Evolutionary conservation across 257 asterid species (phyloP).

Genomic region (Ehretia macrophylla): DNA sequence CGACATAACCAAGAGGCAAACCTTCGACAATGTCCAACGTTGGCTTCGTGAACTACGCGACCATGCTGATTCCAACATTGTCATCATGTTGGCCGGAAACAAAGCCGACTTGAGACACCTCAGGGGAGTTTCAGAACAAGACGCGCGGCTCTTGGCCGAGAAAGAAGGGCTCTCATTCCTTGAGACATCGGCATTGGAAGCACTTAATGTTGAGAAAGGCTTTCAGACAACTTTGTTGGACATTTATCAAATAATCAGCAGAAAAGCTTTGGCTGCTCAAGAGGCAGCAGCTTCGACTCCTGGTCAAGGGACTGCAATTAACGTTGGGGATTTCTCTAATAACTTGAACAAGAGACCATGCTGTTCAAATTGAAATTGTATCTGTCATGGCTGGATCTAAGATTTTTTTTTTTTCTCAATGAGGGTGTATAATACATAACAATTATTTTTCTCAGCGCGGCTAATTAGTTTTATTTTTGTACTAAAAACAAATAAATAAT

Average conservation of each 20-base stretch:
- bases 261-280: constrained; percentile 45
- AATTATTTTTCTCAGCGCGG: too few relatives aligned
- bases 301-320: constrained; percentile 38
- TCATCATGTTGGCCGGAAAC: constrained; percentile 45
- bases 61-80: constrained; percentile 51
- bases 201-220: constrained; percentile 39
- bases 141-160: constrained; percentile 39
- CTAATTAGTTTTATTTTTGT: too few relatives aligned
- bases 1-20: constrained; percentile 45
- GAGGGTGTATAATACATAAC: too few relatives aligned
- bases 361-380: constrained; percentile 27
- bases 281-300: constrained; percentile 37
- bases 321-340: constrained; percentile 30
- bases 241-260: constrained; percentile 36
- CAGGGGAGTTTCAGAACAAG: constrained; percentile 35
- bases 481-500: too few relatives aligned
- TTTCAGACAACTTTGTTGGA: constrained; percentile 43
- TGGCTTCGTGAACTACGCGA: constrained; percentile 47
- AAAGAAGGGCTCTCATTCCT: constrained; percentile 46
- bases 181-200: constrained; percentile 44
- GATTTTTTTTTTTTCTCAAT: too few relatives aligned
- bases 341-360: constrained; percentile 23
- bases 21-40: constrained; percentile 37
- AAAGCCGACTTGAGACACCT: constrained; percentile 42
- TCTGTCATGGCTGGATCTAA: too few relatives aligned